phyloP scores from a whole-genome alignment of 2,329 filamentous ascomycete species.

The Claviceps paspali region DNA sequence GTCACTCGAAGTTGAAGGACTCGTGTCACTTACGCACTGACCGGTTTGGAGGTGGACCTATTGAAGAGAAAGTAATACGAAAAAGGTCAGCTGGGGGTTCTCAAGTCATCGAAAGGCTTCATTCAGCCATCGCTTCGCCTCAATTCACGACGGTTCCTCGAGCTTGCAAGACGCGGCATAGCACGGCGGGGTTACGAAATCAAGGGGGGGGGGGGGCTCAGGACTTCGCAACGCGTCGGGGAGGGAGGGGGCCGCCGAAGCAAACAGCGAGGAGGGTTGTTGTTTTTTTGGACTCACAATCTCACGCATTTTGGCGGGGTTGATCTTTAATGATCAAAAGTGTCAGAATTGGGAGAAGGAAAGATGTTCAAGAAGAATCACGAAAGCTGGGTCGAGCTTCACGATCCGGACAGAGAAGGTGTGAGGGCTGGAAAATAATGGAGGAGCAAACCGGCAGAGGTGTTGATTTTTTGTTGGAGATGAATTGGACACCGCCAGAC shows the following conservation, averaged over 20 bases:
- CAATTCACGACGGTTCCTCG: neutral
- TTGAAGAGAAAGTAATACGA: too few relatives aligned
- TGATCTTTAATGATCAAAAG: too few relatives aligned
- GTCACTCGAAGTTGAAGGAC: too few relatives aligned
- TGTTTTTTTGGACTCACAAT: constrained; percentile 47
- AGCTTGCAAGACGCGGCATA: constrained; percentile 1
- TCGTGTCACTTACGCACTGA: constrained; percentile 84
- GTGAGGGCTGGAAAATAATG: constrained; percentile 12
- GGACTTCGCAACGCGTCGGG: constrained; percentile 26
- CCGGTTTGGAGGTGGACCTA: constrained; percentile 99
- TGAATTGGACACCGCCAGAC: constrained; percentile 13
- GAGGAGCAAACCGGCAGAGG: constrained; percentile 8
- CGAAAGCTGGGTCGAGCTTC: constrained; percentile 20
- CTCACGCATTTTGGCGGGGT: constrained; percentile 45
- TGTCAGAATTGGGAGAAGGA: constrained; percentile 7
- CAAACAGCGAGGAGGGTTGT: constrained; percentile 5
- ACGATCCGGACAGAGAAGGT: constrained; percentile 14
- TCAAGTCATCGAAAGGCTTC: too few relatives aligned
- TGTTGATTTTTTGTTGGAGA: constrained; percentile 14
- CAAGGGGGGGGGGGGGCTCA: constrained; percentile 22
- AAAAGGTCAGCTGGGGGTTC: too few relatives aligned
- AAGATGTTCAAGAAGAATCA: constrained; percentile 11
- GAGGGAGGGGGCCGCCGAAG: constrained; percentile 6
- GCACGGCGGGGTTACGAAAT: constrained; percentile 21
- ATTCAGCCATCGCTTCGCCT: too few relatives aligned